Conservation (phyloP, 768 basidiomycete genomes). For the Boletus rex-veris region DNA sequence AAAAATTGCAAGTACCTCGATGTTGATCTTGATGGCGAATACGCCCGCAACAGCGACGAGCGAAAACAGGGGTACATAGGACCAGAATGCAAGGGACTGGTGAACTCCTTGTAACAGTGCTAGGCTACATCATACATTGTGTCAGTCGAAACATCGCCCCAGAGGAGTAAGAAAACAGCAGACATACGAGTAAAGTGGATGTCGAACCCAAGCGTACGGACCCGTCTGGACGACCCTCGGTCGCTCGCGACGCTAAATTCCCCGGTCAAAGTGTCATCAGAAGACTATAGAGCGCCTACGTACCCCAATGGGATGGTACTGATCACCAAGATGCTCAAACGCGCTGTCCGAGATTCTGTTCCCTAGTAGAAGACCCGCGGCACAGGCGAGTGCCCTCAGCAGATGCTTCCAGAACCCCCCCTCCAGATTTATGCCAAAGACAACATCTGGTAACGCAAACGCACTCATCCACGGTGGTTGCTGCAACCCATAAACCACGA, state of each 20-base stretch:
- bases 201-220: slow-evolving; percentile 13
- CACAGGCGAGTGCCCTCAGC: neutral
- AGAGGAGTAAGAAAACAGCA: neutral
- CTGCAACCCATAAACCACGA: neutral
- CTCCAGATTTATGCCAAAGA: neutral
- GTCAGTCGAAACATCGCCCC: neutral
- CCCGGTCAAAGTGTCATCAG: no score
- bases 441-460: neutral
- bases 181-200: slow-evolving; percentile 13
- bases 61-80: slow-evolving; percentile 6
- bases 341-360: neutral
- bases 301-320: slow-evolving; percentile 8
- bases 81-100: slow-evolving; percentile 8
- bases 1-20: slow-evolving; percentile 1
- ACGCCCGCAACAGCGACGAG: neutral
- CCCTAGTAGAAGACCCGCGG: neutral
- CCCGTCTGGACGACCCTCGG: slow-evolving; percentile 13
- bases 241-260: slow-evolving; percentile 8
- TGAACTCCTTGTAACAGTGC: neutral
- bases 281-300: neutral
- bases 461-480: slow-evolving; percentile 2
- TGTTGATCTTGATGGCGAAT: slow-evolving; percentile 1
- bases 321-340: slow-evolving; percentile 6
- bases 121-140: neutral
- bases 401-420: neutral